These are phyloP conservation scores for Phytophthora citricola DNA, from an alignment of 352 stramenopile genomes.

Conservation along the genomic window DNA sequence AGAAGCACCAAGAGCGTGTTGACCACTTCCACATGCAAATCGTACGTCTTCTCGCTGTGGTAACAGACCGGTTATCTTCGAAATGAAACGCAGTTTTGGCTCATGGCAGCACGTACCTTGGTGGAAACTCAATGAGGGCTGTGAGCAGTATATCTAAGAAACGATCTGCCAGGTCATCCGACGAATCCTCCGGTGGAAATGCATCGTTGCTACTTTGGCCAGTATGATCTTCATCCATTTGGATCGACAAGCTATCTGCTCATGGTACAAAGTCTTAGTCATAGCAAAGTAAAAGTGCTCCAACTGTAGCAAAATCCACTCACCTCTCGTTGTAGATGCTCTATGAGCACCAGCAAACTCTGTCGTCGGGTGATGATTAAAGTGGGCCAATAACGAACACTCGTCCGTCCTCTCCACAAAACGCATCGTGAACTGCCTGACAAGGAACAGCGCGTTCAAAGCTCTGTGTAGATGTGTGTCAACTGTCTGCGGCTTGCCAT, in stretches of 20 bases:
- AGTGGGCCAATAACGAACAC: slow-evolving; percentile 66
- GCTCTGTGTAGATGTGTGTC: slow-evolving; percentile 56
- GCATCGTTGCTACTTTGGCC: slow-evolving; percentile 15
- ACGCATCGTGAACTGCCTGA: slow-evolving; percentile 75
- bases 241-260: slow-evolving; percentile 38
- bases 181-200: slow-evolving; percentile 26
- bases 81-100: neutral
- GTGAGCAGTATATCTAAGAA: slow-evolving; percentile 77
- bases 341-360: slow-evolving; percentile 5
- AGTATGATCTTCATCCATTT: slow-evolving; percentile 29
- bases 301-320: slow-evolving; percentile 5
- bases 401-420: slow-evolving; percentile 79
- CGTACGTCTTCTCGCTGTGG: slow-evolving; percentile 53
- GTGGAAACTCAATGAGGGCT: slow-evolving; percentile 60
- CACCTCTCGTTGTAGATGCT: slow-evolving; percentile 14
- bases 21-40: slow-evolving; percentile 79
- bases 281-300: neutral
- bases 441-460: slow-evolving; percentile 78
- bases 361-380: slow-evolving; percentile 46
- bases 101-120: slow-evolving; percentile 51
- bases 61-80: neutral
- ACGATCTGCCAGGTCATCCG: slow-evolving; percentile 64
- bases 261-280: slow-evolving; percentile 1
- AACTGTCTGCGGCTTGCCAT: slow-evolving; percentile 48
- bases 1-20: slow-evolving; percentile 79